Percentiles rank a stretch among this genome's conserved stretches.
Evolutionary conservation across 1,284 basidiomycete genomes (phyloP).

Genomic region (Nidula niveotomentosa): DNA sequence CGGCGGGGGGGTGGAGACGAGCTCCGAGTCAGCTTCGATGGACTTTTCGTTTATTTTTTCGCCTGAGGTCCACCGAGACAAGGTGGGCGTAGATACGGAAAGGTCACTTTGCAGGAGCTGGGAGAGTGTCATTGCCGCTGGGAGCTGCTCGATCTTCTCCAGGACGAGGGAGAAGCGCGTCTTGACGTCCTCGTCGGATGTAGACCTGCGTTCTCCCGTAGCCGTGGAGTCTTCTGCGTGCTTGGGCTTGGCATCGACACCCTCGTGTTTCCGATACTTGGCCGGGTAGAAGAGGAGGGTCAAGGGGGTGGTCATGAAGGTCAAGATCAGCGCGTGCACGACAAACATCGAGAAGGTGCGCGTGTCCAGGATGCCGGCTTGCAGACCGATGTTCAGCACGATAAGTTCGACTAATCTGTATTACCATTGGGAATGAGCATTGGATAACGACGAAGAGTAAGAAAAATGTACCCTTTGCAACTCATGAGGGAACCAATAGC

Average conservation of each 20-base stretch:
- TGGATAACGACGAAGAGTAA: not conserved
- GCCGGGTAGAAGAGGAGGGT: conserved; percentile 77
- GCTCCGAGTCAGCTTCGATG: conserved; percentile 1
- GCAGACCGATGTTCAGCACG: conserved; percentile 89
- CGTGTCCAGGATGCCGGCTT: conserved; percentile 76
- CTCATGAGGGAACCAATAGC: conserved; percentile 92
- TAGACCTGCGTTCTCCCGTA: conserved; percentile 10
- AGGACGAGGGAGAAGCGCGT: conserved; percentile 78
- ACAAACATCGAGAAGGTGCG: conserved; percentile 88
- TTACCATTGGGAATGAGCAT: not conserved
- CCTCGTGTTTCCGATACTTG: conserved; percentile 40
- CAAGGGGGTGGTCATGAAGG: conserved; percentile 85
- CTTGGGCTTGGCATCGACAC: conserved; percentile 9
- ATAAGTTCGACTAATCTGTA: conserved; percentile 82
- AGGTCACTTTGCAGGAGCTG: conserved; percentile 51
- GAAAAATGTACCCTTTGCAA: conserved; percentile 75
- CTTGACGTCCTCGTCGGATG: conserved; percentile 40
- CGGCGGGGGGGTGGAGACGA: conserved; percentile 2
- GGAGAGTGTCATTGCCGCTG: conserved; percentile 64
- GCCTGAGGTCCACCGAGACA: conserved; percentile 11
- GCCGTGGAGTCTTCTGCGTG: conserved; percentile 15
- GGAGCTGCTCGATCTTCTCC: conserved; percentile 84
- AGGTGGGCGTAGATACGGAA: conserved; percentile 3
- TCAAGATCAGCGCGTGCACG: conserved; percentile 81
- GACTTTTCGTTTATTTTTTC: conserved; percentile 21